Evolutionary conservation across 345 rosid species (phyloP), one percentile per base, ranked within the genome.

Genomic region (Raphanus raphanistrum): DNA sequence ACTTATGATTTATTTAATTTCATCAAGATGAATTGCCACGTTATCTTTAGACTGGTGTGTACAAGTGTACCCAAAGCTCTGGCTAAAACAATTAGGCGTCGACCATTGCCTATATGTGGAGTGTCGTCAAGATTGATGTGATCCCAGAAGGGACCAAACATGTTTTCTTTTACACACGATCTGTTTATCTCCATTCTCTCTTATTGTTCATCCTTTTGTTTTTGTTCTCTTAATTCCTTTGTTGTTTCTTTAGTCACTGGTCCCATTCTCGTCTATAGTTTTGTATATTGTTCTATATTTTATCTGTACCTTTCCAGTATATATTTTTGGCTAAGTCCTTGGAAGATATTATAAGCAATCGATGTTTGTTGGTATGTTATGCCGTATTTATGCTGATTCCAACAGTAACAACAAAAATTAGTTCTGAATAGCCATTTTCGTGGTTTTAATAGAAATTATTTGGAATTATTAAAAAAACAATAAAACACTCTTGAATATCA

Each of bases 121-220:
- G 8, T 69, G 64, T 62, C 64, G 80, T 71, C 66, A 77, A 71
- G 59, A 77, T 78, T 78, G 76, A 66, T 66, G 77, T 66, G 73
- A 66, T 66, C 63, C 57, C 57, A 48, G 72, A 72, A 59, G 68
- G 33, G 32, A 66, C 77, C 73, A 43, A 59, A 32, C 77, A 57
- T 45, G 55, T 66, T 38, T 63, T 64, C 8, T 60, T 58, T 33
- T 63, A 8, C 38, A 29, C n/a, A 28, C 55, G 50, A 55, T 77
- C 76, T 57, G 4, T 71, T 63, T 50, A 52, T 54, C 71, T 36
- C 64, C n/a, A 54, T 63, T 33, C 57, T 69, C 80, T 62, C 25
- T 70, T 61, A 28, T 54, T 68, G 15, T 31, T 9, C 26, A 11
- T 45, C 26, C 54, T 26, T 31, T n/a, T 6, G 57, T 4, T 52